Evolutionary conservation across 495 filamentous ascomycete genomes (phyloP).

Genomic region (Hypoxylon intermedium): DNA sequence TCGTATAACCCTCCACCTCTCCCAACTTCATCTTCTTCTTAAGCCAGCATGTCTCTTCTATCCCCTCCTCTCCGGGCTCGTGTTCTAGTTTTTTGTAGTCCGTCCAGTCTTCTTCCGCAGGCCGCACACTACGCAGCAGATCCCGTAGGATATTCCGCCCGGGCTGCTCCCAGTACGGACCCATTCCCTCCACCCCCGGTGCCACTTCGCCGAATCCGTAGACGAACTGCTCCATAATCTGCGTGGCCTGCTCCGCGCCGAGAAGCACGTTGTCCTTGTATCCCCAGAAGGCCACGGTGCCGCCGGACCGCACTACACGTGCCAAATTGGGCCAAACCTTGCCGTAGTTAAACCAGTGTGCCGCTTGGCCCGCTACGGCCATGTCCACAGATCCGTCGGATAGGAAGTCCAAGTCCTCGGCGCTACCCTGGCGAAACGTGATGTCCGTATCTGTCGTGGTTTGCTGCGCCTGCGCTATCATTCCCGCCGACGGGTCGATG

Average conservation of each 20-base stretch:
- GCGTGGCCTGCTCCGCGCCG: conserved; percentile 56
- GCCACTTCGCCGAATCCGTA: conserved; percentile 54
- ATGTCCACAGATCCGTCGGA: conserved; percentile 59
- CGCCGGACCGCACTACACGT: conserved; percentile 59
- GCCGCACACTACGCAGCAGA: conserved; percentile 56
- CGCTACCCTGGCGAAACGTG: conserved; percentile 51
- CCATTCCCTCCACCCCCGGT: conserved; percentile 56
- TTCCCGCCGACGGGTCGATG: conserved; percentile 64
- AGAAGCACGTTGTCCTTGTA: conserved; percentile 67
- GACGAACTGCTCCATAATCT: conserved; percentile 54
- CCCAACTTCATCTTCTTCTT: conserved; percentile 59
- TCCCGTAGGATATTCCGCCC: conserved; percentile 61
- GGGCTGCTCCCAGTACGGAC: conserved; percentile 66
- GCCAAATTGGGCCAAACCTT: conserved; percentile 62
- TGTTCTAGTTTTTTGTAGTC: conserved; percentile 61
- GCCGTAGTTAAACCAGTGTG: conserved; percentile 69
- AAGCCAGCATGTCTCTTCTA: conserved; percentile 59
- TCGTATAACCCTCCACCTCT: conserved; percentile 60
- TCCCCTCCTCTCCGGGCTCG: conserved; percentile 57
- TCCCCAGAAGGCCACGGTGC: conserved; percentile 67
- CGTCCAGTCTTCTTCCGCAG: conserved; percentile 58
- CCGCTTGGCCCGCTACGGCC: conserved; percentile 66
- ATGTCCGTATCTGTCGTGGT: conserved; percentile 54
- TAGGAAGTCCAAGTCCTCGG: conserved; percentile 61
- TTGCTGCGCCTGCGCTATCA: conserved; percentile 62